Evolutionary conservation across 192 early-diverging fungal genomes (phyloP).

Genomic region (Coemansia asiatica): DNA sequence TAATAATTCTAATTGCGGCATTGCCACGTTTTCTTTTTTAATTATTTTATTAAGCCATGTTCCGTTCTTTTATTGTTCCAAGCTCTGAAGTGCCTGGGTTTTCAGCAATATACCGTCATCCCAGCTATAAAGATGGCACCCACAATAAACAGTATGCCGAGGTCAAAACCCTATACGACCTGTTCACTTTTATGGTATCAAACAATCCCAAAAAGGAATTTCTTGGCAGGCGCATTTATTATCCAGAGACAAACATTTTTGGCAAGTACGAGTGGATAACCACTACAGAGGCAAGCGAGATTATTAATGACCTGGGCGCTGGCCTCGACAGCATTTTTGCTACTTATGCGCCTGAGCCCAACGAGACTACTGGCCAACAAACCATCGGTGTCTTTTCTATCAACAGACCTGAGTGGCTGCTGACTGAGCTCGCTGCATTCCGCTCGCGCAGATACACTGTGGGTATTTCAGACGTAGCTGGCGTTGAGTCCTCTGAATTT

Average conservation of each 20-base stretch:
- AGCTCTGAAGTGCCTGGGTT: too few species aligned
- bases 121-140: constrained; percentile 39
- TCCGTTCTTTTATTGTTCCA: too few species aligned
- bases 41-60: too few species aligned
- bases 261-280: constrained; percentile 64
- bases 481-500: constrained; percentile 68
- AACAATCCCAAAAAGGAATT: constrained; percentile 20
- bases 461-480: constrained; percentile 77
- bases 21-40: too few species aligned
- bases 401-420: constrained; percentile 73
- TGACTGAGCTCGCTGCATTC: constrained; percentile 62
- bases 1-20: too few species aligned
- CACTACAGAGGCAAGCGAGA: constrained; percentile 46
- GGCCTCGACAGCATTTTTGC: constrained; percentile 67
- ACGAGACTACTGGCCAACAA: constrained; percentile 24
- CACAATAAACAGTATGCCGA: constrained; percentile 15
- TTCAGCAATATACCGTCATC: constrained; percentile 16
- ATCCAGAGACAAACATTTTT: constrained; percentile 47
- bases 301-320: constrained; percentile 61
- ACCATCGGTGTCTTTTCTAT: constrained; percentile 65
- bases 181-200: constrained; percentile 24
- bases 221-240: constrained; percentile 59
- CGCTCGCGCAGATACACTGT: constrained; percentile 63
- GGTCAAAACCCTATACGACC: constrained; percentile 32
- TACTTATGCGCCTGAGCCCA: constrained; percentile 11